Base-by-base conservation (phyloP, 2,329 filamentous ascomycete species). In the Stagonosporopsis vannaccii region DNA sequence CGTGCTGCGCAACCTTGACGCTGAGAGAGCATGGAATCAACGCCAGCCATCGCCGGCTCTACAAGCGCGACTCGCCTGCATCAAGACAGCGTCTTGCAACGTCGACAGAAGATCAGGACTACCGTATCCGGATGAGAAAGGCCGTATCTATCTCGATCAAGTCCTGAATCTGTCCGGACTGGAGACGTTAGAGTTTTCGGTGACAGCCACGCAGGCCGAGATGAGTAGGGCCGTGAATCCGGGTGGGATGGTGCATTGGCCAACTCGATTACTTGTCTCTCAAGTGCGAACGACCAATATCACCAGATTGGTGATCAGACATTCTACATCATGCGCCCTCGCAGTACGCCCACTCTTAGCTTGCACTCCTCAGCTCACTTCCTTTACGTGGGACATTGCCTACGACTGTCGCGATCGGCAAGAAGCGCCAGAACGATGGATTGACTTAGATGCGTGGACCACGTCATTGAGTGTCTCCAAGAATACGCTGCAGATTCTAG, bases 311-410 rank as follows among this genome's bases (percentile, higher is more conserved):
- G 49, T 67, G 3, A 58, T 71, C 25, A 55, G 68, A 35, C 58
- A 65, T 25, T 64, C 67, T 0, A 58, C 47, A 2, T 49, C 52
- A 4, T 49, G 60, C 8, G 32, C 52, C 2, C 30, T 47, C 4
- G 45, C 41, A 15, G 32, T 70, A 3, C 19, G 37, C 8, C 44
- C 45, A 0, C 35, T 69, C 4, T 42, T 72, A 4, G 23, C 37
- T 17, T 57, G 44, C 26, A 59, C 61, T 20, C 66, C 64, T 19
- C 65, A 63, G 19, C 55, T 73, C 8, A 50, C 48, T 6, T 66
- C 64, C 5, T 56, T 73, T 3, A 67, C 65, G 3, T 71, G 59
- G 35, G 69, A 73, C 22, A 56, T 69, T 12, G 60, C 55, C n/a
- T 65, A 62, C 33, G 60, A 68, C 22, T 40, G 51, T 20, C 50